Evolutionary conservation across 2,329 filamentous ascomycete species (phyloP).

Genomic region (Epichloe sibirici): DNA sequence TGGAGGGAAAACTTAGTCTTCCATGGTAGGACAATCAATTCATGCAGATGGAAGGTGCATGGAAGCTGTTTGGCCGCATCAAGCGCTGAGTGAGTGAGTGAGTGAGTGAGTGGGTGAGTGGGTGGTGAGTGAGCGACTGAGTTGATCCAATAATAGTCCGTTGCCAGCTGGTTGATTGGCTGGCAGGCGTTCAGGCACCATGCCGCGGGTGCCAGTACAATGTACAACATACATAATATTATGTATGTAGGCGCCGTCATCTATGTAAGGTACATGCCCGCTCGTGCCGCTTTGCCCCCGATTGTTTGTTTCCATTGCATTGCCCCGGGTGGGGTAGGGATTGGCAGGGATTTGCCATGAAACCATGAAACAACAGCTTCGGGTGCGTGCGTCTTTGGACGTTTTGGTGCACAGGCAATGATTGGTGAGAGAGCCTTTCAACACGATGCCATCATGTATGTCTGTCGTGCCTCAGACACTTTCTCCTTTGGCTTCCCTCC

Average conservation of each 20-base stretch:
- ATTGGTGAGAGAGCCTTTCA: background rate
- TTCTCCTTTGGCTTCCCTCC: background rate
- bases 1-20: background rate
- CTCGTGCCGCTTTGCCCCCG: background rate
- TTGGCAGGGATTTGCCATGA: constrained; percentile 1
- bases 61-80: background rate
- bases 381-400: constrained; percentile 3
- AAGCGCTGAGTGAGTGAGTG: background rate
- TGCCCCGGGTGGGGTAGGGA: background rate
- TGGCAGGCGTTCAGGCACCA: background rate
- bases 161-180: background rate
- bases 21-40: background rate
- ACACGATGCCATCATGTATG: background rate
- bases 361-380: constrained; percentile 3
- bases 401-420: background rate
- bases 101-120: background rate
- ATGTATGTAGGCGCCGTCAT: background rate
- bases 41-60: background rate
- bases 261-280: background rate
- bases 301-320: background rate
- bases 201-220: background rate
- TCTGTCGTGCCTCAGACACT: background rate
- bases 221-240: too few relatives aligned
- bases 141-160: background rate
- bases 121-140: too few relatives aligned